Conservation (phyloP, 371 early-diverging fungal species). For the Synchytrium microbalum region DNA sequence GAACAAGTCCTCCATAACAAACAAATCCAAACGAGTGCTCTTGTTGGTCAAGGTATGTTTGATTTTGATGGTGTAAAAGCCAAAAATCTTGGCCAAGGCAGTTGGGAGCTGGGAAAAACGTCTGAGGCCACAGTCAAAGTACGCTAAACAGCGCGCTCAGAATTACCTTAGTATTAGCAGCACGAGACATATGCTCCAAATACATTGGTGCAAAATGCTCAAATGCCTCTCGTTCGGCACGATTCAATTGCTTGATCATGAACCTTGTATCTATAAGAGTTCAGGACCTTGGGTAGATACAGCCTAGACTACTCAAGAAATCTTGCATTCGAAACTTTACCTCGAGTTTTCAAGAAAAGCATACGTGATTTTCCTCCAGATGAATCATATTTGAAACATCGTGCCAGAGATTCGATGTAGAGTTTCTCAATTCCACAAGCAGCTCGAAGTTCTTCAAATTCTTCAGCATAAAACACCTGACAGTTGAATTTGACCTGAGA, state of each 20-base stretch:
- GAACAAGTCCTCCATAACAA: conserved; percentile 94
- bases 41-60: conserved; percentile 73
- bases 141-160: background rate
- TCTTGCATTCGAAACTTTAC: conserved; percentile 11
- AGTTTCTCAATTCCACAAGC: conserved; percentile 73
- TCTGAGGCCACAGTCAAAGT: conserved; percentile 5
- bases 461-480: conserved; percentile 85
- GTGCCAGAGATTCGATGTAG: conserved; percentile 76
- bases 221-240: conserved; percentile 82
- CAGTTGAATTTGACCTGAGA: conserved; percentile 45
- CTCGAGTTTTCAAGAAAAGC: conserved; percentile 79
- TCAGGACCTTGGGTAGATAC: background rate
- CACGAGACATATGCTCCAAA: conserved; percentile 80
- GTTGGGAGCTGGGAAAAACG: conserved; percentile 58
- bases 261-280: conserved; percentile 71
- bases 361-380: conserved; percentile 88
- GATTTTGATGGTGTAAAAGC: conserved; percentile 78
- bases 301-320: conserved; percentile 2
- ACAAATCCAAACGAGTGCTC: conserved; percentile 76
- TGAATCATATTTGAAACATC: conserved; percentile 76
- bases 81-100: conserved; percentile 86
- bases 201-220: conserved; percentile 85
- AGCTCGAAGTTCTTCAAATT: conserved; percentile 82
- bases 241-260: conserved; percentile 83
- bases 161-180: conserved; percentile 44